These are phyloP conservation scores for Zychaea mexicana DNA, from an alignment of 371 early-diverging fungal species.

Conservation along the genomic window DNA sequence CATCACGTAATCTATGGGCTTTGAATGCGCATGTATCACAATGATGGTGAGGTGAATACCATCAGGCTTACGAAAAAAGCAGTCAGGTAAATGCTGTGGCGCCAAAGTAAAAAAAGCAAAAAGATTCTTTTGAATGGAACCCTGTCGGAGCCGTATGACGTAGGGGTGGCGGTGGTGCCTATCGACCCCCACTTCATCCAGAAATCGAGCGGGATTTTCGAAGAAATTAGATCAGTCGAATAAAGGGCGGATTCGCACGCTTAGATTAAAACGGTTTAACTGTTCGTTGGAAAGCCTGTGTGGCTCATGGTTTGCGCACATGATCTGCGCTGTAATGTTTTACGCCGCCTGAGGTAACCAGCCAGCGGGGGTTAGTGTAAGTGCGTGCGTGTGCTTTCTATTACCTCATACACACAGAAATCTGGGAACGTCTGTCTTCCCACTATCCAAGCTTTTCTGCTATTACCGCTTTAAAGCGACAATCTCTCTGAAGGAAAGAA, in stretches of 20 bases:
- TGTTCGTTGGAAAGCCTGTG: not conserved
- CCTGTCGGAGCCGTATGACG: too few species aligned
- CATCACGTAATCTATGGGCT: too few species aligned
- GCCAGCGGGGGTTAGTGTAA: too few species aligned
- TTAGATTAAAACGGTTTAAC: not conserved
- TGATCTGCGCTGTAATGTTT: constrained; percentile 4
- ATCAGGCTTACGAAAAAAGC: too few species aligned
- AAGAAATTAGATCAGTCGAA: not conserved
- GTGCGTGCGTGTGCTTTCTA: not conserved
- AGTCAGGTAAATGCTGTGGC: too few species aligned
- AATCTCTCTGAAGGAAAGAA: not conserved
- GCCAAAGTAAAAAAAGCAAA: too few species aligned
- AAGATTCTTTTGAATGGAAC: too few species aligned
- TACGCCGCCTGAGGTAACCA: constrained; percentile 1
- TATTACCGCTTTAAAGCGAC: not conserved
- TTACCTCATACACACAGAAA: constrained; percentile 1
- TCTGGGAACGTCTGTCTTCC: not conserved
- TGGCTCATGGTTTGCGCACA: constrained; percentile 1
- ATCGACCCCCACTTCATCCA: too few species aligned
- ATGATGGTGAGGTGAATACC: too few species aligned
- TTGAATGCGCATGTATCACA: too few species aligned
- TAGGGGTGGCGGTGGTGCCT: too few species aligned
- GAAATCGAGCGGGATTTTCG: not conserved
- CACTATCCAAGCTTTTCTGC: not conserved
- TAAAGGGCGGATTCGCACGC: not conserved